A percentile compares a stretch with the other conserved stretches of the same genome.
Evolutionary conservation across 331 rosid genomes (phyloP).

Genomic region (Quercus tomentella): DNA sequence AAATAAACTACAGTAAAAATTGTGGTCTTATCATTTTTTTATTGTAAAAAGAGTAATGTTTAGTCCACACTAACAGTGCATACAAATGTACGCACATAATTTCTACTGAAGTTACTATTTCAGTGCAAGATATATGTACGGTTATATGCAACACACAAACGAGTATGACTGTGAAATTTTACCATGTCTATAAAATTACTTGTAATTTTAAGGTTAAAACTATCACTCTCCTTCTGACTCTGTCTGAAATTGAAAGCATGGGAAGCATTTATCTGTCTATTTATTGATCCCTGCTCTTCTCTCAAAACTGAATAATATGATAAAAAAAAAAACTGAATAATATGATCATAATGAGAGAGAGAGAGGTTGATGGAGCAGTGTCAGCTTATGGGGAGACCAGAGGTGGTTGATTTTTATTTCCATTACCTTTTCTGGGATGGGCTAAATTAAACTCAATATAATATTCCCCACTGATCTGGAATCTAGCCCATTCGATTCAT

Average conservation of each 20-base stretch:
- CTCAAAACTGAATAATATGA: background rate
- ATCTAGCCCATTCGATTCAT: background rate
- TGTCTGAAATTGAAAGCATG: slow-evolving; percentile 21
- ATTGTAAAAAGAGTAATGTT: too few species aligned
- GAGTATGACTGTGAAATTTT: too few species aligned
- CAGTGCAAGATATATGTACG: too few species aligned
- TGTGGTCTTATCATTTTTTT: fast-evolving
- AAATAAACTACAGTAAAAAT: fast-evolving
- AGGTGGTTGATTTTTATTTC: background rate
- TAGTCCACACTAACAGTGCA: fast-evolving
- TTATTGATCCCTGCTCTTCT: background rate
- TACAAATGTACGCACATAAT: too few species aligned
- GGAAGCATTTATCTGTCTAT: slow-evolving; percentile 15
- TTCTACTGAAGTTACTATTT: too few species aligned
- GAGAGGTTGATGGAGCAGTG: background rate
- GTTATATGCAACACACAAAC: too few species aligned
- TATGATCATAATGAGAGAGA: background rate
- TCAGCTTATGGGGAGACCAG: background rate
- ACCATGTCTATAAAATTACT: too few species aligned
- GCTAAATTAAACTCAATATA: background rate
- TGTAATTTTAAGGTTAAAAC: background rate
- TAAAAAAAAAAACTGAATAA: background rate
- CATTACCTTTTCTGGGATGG: background rate
- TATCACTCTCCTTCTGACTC: slow-evolving; percentile 16
- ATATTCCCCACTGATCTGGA: background rate